phyloP scores from a whole-genome alignment of 352 stramenopile genomes.

The Pythium coloratum region DNA sequence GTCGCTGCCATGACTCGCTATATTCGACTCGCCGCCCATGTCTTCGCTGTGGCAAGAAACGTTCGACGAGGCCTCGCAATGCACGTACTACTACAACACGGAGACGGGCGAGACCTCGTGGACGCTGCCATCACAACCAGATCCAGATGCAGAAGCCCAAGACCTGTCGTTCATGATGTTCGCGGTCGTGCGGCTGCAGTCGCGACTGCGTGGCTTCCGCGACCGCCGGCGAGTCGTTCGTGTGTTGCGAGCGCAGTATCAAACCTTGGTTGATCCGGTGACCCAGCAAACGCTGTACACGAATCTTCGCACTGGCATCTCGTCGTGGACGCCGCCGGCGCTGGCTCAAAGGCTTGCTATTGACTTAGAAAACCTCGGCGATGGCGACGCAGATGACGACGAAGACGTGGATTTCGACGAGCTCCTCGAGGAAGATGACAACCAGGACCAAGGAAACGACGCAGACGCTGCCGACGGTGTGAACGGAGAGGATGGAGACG shows the following conservation, averaged over 20 bases:
- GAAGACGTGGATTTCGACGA: slow-evolving; percentile 46
- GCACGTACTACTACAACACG: slow-evolving; percentile 68
- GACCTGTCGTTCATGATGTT: slow-evolving; percentile 52
- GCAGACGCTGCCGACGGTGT: slow-evolving; percentile 19
- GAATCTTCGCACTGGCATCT: slow-evolving; percentile 34
- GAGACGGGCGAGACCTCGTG: slow-evolving; percentile 68
- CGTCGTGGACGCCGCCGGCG: slow-evolving; percentile 40
- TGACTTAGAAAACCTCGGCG: slow-evolving; percentile 22
- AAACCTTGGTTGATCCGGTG: slow-evolving; percentile 36
- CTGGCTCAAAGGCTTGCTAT: slow-evolving; percentile 39
- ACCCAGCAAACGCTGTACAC: slow-evolving; percentile 51
- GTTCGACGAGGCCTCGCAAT: slow-evolving; percentile 71
- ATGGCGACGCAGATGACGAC: slow-evolving; percentile 27
- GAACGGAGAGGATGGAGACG: slow-evolving; percentile 20
- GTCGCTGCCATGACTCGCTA: neutral
- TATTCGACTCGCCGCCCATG: neutral
- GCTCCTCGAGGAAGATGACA: slow-evolving; percentile 28
- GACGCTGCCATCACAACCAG: slow-evolving; percentile 34
- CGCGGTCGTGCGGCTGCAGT: slow-evolving; percentile 50
- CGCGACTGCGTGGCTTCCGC: slow-evolving; percentile 39
- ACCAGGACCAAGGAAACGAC: slow-evolving; percentile 27
- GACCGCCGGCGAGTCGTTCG: slow-evolving; percentile 33
- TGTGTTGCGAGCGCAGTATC: slow-evolving; percentile 38
- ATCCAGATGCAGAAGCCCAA: slow-evolving; percentile 12
- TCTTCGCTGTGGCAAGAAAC: slow-evolving; percentile 46